Conservation (phyloP, 225 moss, liverwort and hornwort genomes). For the Pseudoscleropodium purum region DNA sequence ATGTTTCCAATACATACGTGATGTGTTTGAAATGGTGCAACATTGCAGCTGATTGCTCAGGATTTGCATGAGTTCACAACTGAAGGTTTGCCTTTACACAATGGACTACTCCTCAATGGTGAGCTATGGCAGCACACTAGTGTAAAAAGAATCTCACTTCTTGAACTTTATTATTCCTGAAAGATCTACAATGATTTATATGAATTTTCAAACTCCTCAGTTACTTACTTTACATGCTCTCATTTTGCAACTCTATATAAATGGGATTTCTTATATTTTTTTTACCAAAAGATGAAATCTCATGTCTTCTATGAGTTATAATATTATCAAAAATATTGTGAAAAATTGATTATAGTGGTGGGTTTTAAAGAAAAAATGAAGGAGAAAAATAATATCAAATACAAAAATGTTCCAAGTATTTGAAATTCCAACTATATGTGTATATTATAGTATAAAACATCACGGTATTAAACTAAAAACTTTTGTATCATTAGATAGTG, state of each 20-base stretch:
- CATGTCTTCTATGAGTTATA: no score
- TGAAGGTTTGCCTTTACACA: neutral
- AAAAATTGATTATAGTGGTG: neutral
- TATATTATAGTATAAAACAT: neutral
- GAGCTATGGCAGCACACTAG: neutral
- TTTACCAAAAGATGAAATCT: neutral
- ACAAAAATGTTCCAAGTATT: neutral
- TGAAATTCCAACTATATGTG: neutral
- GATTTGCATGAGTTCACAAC: neutral
- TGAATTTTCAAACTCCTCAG: neutral
- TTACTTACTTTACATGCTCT: neutral
- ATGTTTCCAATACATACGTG: neutral
- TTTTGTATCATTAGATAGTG: neutral
- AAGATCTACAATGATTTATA: neutral
- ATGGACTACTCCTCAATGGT: neutral
- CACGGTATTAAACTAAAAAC: neutral
- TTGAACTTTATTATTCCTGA: neutral
- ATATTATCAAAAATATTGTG: neutral
- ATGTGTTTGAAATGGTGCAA: neutral
- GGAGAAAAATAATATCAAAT: neutral
- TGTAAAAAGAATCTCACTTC: neutral
- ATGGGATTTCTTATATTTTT: no score
- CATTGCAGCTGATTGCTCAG: neutral
- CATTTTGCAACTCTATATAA: neutral
- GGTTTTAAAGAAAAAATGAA: neutral